Evolutionary conservation across 1,284 basidiomycete genomes (phyloP).

Genomic region (Leucoagaricus sp.): DNA sequence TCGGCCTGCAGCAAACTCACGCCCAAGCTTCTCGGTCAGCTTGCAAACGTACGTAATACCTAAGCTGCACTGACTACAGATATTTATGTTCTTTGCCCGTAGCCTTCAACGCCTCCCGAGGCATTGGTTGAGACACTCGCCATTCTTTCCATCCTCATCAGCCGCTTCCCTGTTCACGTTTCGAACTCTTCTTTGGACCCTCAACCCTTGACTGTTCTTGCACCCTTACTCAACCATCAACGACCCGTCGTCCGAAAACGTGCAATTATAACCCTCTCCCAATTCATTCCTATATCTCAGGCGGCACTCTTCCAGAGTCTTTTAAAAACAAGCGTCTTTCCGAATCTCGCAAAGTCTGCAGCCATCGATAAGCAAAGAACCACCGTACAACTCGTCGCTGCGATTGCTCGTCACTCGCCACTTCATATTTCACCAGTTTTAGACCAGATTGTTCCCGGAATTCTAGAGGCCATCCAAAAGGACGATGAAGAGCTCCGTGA

Average conservation of each 20-base stretch:
- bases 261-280: conserved; percentile 83
- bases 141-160: conserved; percentile 89
- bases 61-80: neutral
- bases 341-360: conserved; percentile 54
- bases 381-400: conserved; percentile 78
- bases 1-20: conserved; percentile 85
- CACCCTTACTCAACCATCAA: conserved; percentile 73
- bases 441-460: conserved; percentile 63
- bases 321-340: conserved; percentile 58
- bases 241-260: conserved; percentile 89
- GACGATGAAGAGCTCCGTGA: conserved; percentile 85
- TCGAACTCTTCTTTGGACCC: conserved; percentile 52
- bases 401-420: conserved; percentile 74
- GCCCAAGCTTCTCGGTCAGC: conserved; percentile 80
- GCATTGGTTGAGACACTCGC: conserved; percentile 88
- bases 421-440: conserved; percentile 61
- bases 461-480: conserved; percentile 64
- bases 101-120: conserved; percentile 78
- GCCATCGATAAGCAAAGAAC: conserved; percentile 73
- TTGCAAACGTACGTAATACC: conserved; percentile 64
- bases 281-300: conserved; percentile 73
- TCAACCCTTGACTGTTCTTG: conserved; percentile 71
- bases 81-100: conserved; percentile 16
- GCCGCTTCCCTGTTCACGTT: conserved; percentile 80
- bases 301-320: conserved; percentile 57